Base-by-base conservation (phyloP, 768 basidiomycete genomes). In the Guyanaporus albipodus region DNA sequence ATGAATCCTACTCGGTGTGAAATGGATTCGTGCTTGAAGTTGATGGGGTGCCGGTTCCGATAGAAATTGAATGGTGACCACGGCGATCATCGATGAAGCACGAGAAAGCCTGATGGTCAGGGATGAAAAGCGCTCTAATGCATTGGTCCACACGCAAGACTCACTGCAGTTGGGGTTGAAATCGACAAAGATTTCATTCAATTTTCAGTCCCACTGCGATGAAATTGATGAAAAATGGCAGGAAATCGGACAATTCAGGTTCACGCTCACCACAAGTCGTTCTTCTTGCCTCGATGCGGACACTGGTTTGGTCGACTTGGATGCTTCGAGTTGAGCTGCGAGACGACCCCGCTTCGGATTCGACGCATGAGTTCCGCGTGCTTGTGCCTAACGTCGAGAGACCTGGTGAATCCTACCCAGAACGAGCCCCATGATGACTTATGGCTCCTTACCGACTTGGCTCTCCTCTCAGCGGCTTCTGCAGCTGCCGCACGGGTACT, bases 381-480 rank as follows among this genome's bases (percentile, higher is more conserved):
- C 58, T 60, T 68, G 72, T 53, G 57, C 66, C 75, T 76, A 54
- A 22, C 15, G 34, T 50, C 41, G 34, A 48, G 36, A 36, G 40
- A 34, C 38, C 32, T 42, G 38, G 64, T 62, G 57, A 67, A 61
- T 60, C 54, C 17, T 44, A 46, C 46, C 44, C 47, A 44, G 54
- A 56, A 57, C 21, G 24, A 39, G 21, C 44, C 18, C 35, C 41
- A 40, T 36, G 26, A 40, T 47, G 49, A n/a, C n/a, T n/a, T n/a
- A n/a, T n/a, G n/a, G n/a, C n/a, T 43, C 68, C 79, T 68, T 56
- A 82, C 82, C 58, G 73, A 71, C 66, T 80, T 71, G 61, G 75
- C 52, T 53, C 82, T 72, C 56, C 74, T 75, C 62, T 82, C 81
- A 53, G 82, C 82, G 50, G 82, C 82, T 62, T 76, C 77, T 62